These are phyloP conservation scores for Puccinia polysora DNA, from an alignment of 1,284 basidiomycete species.

Conservation along the genomic window DNA sequence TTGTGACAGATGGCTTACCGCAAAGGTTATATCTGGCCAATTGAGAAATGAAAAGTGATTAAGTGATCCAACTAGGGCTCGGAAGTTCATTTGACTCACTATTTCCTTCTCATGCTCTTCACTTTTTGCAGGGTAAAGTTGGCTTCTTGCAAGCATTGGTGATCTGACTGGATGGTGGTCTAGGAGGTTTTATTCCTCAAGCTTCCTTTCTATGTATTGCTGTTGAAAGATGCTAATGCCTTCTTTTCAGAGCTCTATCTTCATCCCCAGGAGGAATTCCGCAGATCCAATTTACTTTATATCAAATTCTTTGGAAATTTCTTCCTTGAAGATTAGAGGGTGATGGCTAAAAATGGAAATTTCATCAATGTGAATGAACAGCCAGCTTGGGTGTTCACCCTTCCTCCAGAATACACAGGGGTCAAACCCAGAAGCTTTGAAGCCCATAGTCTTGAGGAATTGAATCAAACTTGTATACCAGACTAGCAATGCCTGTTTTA, in stretches of 20 bases:
- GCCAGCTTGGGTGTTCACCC: neutral
- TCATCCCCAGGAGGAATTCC: constrained; percentile 4
- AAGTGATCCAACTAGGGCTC: neutral
- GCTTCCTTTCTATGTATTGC: neutral
- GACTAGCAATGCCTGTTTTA: neutral
- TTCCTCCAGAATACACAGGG: constrained; percentile 7
- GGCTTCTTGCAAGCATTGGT: neutral
- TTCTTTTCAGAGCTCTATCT: neutral
- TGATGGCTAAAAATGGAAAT: constrained; percentile 3
- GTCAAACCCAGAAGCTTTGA: neutral
- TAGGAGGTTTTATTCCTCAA: neutral
- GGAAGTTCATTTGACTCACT: neutral
- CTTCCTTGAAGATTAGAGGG: neutral
- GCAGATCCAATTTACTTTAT: constrained; percentile 1
- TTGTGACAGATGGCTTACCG: neutral
- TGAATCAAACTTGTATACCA: neutral
- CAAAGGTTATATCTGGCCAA: neutral
- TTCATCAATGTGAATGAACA: constrained; percentile 12
- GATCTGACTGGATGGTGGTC: neutral
- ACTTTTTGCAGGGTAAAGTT: neutral
- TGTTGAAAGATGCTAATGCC: neutral
- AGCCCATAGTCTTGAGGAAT: neutral
- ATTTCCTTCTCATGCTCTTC: too few relatives aligned
- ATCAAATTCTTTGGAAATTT: neutral
- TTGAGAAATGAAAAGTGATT: neutral